A percentile compares a stretch with the other conserved stretches of the same genome.
Conservation (phyloP, 1,139 yeast species). For the Debaryomyces robertsiae region DNA sequence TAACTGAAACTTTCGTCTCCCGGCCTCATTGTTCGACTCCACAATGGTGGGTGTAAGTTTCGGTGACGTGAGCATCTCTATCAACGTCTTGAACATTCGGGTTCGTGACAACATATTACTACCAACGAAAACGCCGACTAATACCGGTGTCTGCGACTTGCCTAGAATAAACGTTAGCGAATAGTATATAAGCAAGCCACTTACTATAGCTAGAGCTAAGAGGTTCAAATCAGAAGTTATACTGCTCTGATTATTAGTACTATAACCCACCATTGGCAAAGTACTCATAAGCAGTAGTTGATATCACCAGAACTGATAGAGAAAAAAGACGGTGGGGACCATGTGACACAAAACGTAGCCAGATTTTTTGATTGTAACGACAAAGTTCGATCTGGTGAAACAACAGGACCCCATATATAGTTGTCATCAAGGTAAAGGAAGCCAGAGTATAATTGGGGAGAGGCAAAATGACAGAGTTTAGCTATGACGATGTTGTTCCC, state of each 20-base stretch:
- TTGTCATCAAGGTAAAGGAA: too few species aligned
- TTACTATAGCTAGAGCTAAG: conserved; percentile 9
- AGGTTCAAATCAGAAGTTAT: conserved; percentile 13
- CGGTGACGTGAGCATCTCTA: conserved; percentile 1
- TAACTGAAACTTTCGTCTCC: conserved; percentile 17
- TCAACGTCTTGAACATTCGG: conserved; percentile 16
- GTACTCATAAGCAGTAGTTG: too few species aligned
- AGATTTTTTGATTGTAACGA: neutral
- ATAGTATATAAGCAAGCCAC: conserved; percentile 12
- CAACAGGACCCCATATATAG: neutral
- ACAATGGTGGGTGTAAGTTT: conserved; percentile 1
- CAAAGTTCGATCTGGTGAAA: neutral
- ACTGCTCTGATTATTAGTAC: neutral
- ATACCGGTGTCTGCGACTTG: conserved; percentile 20
- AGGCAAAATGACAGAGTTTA: conserved; percentile 14
- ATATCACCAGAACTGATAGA: too few species aligned
- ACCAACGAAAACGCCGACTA: conserved; percentile 27
- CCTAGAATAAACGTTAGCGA: conserved; percentile 11
- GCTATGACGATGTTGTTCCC: conserved; percentile 45
- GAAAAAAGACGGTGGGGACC: neutral
- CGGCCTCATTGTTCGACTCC: neutral
- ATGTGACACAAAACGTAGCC: neutral
- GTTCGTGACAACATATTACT: conserved; percentile 31
- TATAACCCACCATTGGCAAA: neutral
- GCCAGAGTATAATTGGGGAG: too few species aligned